Evolutionary conservation across 2,329 filamentous ascomycete species (phyloP), one percentile per base, ranked within the genome.

Genomic region (Sarocladium kiliense): DNA sequence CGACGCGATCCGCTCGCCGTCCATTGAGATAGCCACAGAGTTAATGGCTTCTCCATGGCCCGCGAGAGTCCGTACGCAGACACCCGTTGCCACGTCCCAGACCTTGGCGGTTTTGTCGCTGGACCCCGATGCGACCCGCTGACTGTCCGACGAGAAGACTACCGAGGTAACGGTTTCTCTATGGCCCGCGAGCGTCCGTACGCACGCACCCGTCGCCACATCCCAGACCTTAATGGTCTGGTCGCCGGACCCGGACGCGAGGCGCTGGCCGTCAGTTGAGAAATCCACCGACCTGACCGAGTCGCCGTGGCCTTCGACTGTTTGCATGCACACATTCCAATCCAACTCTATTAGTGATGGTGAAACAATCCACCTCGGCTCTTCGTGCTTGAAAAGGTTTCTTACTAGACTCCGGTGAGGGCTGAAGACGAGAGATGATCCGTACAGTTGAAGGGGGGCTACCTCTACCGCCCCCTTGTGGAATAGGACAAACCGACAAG

Each of bases 361-460:
- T 9, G 37, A n/a, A 2, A 26, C 45, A 1, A 63, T 54, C 58
- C 57, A 60, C 1, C 30, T 21, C n/a, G 57, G 59, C 34, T 41
- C 54, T 53, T 62, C 42, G 39, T 45, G 50, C 61, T 47, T 4
- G 60, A 19, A 39, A 18, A 53, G 50, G 12, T 23, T 26, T 53
- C 50, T 23, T 4, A 55, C 11, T 58, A 16, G 7, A 54, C 61
- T 67, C 2, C 41, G 39, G 2, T 49, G 37, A 32, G 68, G 69
- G 50, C 62, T 64, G 56, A 73, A 72, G 53, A 63, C 57, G 23
- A 62, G 65, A 14, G 56, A 66, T 14, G 59, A 68, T 18, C 51
- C 59, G 56, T 72, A 73, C 18, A 61, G 49, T 57, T 72, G 68
- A 3, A 64, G 60, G 21, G 68, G 62, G 32, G 59, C 45, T 9